Conservation (phyloP, 179 eudicot species). For the Amaranthus tricolor region DNA sequence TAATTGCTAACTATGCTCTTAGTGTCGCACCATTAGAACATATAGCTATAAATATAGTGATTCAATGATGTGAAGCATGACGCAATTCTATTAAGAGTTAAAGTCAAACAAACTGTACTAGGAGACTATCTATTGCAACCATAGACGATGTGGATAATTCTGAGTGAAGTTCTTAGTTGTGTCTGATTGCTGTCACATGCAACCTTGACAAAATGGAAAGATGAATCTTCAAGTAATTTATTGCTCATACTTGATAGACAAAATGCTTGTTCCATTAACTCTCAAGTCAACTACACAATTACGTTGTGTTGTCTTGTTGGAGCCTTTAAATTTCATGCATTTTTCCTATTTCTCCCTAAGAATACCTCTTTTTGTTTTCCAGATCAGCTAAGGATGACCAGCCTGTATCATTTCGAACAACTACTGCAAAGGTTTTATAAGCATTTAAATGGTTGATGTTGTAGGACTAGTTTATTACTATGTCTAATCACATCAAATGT, state of each 20-base stretch:
- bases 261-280: not conserved
- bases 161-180: not conserved
- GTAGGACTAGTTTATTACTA: not conserved
- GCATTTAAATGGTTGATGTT: not conserved
- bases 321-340: not conserved
- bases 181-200: not conserved
- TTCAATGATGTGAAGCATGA: not conserved
- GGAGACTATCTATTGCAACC: not conserved
- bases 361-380: slow-evolving; percentile 17
- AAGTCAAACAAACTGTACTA: too few species aligned
- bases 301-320: not conserved
- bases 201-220: not conserved
- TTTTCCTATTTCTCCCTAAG: slow-evolving; percentile 11
- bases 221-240: not conserved
- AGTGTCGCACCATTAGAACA: not conserved
- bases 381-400: slow-evolving; percentile 78
- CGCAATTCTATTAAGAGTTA: not conserved
- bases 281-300: not conserved
- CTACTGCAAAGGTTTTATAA: slow-evolving; percentile 68
- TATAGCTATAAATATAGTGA: not conserved
- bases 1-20: too few species aligned
- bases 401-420: slow-evolving; percentile 78
- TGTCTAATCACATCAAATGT: slow-evolving; percentile 1
- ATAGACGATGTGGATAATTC: not conserved
- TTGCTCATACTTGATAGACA: not conserved